phyloP scores from a whole-genome alignment of 768 basidiomycete genomes.

The Boletellus emodensis region DNA sequence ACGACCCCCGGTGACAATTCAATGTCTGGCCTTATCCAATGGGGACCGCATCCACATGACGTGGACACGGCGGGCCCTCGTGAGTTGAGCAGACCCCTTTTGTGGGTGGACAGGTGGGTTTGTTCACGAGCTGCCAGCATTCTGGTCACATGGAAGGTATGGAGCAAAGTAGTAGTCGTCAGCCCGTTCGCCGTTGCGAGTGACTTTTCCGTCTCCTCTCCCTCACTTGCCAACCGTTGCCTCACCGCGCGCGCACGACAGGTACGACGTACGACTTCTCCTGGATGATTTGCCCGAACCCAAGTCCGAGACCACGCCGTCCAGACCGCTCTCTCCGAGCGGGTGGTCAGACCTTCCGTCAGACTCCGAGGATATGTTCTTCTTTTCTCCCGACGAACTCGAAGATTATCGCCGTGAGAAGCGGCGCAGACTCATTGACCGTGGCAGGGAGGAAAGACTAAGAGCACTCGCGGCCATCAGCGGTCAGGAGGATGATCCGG shows the following conservation, averaged over 20 bases:
- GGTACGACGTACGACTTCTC: conserved; percentile 79
- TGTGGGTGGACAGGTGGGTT: conserved; percentile 87
- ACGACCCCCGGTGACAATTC: conserved; percentile 5
- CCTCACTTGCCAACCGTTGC: conserved; percentile 8
- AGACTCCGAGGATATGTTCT: conserved; percentile 82
- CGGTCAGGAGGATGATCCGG: conserved; percentile 36
- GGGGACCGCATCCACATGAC: conserved; percentile 19
- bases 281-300: conserved; percentile 46
- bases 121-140: conserved; percentile 18
- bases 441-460: conserved; percentile 61
- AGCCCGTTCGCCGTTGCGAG: conserved; percentile 2
- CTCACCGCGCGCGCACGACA: conserved; percentile 32
- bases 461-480: conserved; percentile 49
- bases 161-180: conserved; percentile 4
- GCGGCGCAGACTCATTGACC: conserved; percentile 57
- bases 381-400: conserved; percentile 62
- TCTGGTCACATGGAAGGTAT: conserved; percentile 11
- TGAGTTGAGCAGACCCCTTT: conserved; percentile 4
- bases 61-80: conserved; percentile 1
- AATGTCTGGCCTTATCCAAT: conserved; percentile 35
- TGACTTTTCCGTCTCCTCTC: conserved; percentile 18
- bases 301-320: background rate
- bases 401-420: conserved; percentile 68
- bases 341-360: conserved; percentile 88
- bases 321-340: conserved; percentile 42